Evolutionary conservation across 768 basidiomycete species (phyloP).

Genomic region (Termitomyces heimii): DNA sequence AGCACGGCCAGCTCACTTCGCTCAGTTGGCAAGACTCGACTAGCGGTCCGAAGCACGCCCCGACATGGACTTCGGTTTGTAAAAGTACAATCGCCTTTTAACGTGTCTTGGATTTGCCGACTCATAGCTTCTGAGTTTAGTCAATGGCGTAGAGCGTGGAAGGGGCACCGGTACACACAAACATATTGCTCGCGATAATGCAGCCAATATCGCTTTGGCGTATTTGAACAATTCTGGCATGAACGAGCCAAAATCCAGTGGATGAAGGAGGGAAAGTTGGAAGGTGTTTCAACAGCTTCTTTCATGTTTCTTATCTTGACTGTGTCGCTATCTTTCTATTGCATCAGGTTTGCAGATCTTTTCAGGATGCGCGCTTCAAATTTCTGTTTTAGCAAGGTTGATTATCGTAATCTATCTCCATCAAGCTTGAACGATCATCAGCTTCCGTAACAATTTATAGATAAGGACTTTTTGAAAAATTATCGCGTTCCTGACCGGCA

Average conservation of each 20-base stretch:
- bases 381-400: not conserved
- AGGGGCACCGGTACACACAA: conserved; percentile 46
- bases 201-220: conserved; percentile 41
- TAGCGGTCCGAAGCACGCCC: conserved; percentile 37
- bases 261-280: not conserved
- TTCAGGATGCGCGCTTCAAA: not conserved
- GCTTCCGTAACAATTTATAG: conserved; percentile 5
- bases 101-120: conserved; percentile 3
- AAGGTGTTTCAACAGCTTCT: not conserved
- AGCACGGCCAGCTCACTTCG: conserved; percentile 29
- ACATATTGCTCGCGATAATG: conserved; percentile 38
- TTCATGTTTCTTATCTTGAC: not conserved
- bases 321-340: not conserved
- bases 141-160: conserved; percentile 44
- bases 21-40: conserved; percentile 51
- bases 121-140: conserved; percentile 24
- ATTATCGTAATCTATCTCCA: not conserved
- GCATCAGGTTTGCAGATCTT: not conserved
- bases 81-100: conserved; percentile 37
- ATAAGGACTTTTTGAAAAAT: conserved; percentile 5
- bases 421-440: not conserved
- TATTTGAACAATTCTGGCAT: conserved; percentile 20
- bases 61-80: conserved; percentile 52
- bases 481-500: not conserved
- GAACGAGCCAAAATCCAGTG: not conserved